Percentiles rank a stretch among this genome's conserved stretches.
phyloP scores from a whole-genome alignment of 73 alveolate genomes.

The Loxodes magnus region DNA sequence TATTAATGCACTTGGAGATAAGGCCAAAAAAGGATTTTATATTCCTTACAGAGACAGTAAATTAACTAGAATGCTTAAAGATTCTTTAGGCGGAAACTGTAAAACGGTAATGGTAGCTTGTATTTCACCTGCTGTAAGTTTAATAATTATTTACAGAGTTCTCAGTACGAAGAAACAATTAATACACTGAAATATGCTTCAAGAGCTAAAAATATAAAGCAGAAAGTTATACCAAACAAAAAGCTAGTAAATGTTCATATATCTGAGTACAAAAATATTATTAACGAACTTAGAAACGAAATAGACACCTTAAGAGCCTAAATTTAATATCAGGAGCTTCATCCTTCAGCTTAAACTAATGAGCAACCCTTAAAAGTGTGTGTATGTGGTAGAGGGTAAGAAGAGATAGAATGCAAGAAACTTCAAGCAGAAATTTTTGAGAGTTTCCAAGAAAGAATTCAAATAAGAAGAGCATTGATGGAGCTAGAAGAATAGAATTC shows the following conservation, averaged over 20 bases:
- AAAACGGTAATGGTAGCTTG: constrained; percentile 68
- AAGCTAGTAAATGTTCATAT: constrained; percentile 67
- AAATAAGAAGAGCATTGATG: constrained; percentile 57
- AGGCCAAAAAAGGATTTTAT: constrained; percentile 56
- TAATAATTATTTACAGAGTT: no score
- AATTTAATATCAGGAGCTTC: constrained; percentile 34
- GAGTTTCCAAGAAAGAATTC: constrained; percentile 58
- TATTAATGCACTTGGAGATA: constrained; percentile 70
- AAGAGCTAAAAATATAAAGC: constrained; percentile 64
- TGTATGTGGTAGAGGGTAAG: constrained; percentile 31
- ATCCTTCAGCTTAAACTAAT: constrained; percentile 16
- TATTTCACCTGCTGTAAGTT: constrained; percentile 49
- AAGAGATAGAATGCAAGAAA: constrained; percentile 28
- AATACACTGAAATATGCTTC: constrained; percentile 67
- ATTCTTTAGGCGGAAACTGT: constrained; percentile 81
- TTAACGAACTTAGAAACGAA: constrained; percentile 61
- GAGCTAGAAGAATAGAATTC: constrained; percentile 74
- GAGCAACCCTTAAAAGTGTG: no score
- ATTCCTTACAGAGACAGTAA: constrained; percentile 80
- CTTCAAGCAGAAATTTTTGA: constrained; percentile 50
- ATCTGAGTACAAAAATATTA: constrained; percentile 62
- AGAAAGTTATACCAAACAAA: constrained; percentile 71
- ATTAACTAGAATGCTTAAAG: constrained; percentile 75
- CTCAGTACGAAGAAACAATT: constrained; percentile 66
- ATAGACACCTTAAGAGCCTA: constrained; percentile 43